phyloP scores from a whole-genome alignment of 2,329 filamentous ascomycete species.

The Myriosclerotinia scirpicola region DNA sequence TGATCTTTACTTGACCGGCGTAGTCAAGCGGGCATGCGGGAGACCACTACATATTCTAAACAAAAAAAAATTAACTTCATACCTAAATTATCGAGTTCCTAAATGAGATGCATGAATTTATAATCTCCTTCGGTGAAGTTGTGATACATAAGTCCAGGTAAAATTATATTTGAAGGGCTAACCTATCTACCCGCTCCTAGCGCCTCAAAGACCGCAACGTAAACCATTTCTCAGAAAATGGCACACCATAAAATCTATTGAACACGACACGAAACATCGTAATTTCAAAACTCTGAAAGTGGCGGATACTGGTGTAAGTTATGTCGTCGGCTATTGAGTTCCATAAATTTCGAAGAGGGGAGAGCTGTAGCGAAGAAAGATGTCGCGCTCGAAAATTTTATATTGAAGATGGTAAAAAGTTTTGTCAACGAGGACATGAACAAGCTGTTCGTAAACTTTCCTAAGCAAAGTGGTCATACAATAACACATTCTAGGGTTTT shows the following conservation, averaged over 20 bases:
- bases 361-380: constrained; percentile 55
- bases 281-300: neutral
- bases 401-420: constrained; percentile 62
- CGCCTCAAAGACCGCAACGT: neutral
- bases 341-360: constrained; percentile 45
- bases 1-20: constrained; percentile 41
- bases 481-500: constrained; percentile 37
- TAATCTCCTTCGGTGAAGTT: neutral
- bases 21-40: constrained; percentile 40
- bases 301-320: neutral
- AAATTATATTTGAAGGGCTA: neutral
- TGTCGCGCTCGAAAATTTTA: constrained; percentile 61
- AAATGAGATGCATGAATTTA: neutral
- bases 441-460: constrained; percentile 50
- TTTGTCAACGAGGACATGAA: constrained; percentile 64
- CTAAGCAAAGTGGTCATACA: constrained; percentile 9
- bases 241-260: neutral
- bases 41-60: constrained; percentile 38
- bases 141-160: neutral
- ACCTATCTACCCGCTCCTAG: constrained; percentile 6
- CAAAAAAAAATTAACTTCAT: constrained; percentile 36
- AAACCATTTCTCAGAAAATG: constrained; percentile 4
- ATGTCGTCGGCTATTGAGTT: constrained; percentile 41
- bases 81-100: neutral
- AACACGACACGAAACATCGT: neutral